Base-by-base conservation (phyloP, 495 filamentous ascomycete genomes). In the Penicillium dipodomyicola region DNA sequence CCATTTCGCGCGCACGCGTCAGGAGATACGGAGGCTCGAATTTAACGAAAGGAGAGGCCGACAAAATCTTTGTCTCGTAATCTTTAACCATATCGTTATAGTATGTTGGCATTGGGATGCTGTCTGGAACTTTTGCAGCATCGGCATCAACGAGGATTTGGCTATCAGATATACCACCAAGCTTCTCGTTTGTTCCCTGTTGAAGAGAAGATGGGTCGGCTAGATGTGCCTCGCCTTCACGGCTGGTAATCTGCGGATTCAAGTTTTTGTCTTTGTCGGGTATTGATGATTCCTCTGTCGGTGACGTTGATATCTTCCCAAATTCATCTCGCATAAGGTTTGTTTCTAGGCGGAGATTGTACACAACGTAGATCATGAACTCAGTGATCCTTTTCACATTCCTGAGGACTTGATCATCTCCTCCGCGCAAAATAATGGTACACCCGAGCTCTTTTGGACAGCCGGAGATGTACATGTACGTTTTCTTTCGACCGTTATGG, bases 361-460 rank as follows among this genome's bases (percentile, higher is more conserved):
- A 97, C 15, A 97, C 91, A 23, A 99, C 95, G 65, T 97, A 99
- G 53, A 93, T 85, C 92, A 99, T 96, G 65, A 99, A 96, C 68
- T 99, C 95, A 3, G 94, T 95, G 63, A 99, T 95, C 43, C 83
- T 84, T 67, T 99, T 99, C 69, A 99, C 85, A 56, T 83, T 88
- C 3, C 81, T 75, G 6, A 99, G 80, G 0, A 82, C 76, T 40
- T 82, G 69, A 30, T 84, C 86, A 44, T 87, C 79, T 20, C 85
- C 91, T 3, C 95, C 95, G 40, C 95, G 88, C 22, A 99, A 78
- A 15, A 95, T 90, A 63, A 99, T 96, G 2, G 95, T 99, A 67
- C 95, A 99, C 2, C 95, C 95, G 17, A 97, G 85, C 49, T 93
- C 90, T 65, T 88, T 90, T n/a, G 87, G 81, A 59, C 92, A 96